Conservation (phyloP, 2,329 filamentous ascomycete genomes). For the Pyricularia pennisetigena region DNA sequence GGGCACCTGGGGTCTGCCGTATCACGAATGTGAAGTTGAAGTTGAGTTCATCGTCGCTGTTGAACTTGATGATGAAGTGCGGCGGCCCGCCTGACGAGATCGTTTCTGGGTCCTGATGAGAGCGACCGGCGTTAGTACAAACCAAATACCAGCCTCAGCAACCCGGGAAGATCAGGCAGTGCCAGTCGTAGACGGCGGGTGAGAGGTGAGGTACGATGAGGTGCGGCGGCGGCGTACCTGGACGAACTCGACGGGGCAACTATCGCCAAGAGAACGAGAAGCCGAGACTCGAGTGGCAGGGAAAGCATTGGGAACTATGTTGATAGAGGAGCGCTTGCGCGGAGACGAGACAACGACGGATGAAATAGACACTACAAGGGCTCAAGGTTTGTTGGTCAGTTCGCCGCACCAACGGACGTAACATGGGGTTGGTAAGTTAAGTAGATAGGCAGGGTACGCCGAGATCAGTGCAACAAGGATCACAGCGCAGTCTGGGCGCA, state of each 20-base stretch:
- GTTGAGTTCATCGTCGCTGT: conserved; percentile 82
- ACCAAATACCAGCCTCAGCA: background rate
- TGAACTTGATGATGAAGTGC: conserved; percentile 75
- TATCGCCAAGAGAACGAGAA: conserved; percentile 63
- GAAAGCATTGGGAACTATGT: conserved; percentile 75
- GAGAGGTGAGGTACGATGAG: conserved; percentile 7
- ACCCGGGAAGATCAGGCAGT: background rate
- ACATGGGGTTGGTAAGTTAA: conserved; percentile 12
- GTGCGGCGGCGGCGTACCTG: conserved; percentile 50
- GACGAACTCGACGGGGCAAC: conserved; percentile 74
- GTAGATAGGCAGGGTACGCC: background rate
- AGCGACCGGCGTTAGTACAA: background rate
- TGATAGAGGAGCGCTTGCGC: conserved; percentile 65
- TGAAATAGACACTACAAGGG: conserved; percentile 67
- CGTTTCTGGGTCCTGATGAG: conserved; percentile 64
- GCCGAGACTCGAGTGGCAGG: conserved; percentile 71
- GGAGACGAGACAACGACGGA: conserved; percentile 74
- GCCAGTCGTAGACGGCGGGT: background rate
- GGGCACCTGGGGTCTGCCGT: conserved; percentile 33
- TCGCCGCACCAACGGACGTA: conserved; percentile 1
- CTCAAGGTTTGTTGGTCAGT: background rate
- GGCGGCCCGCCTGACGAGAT: conserved; percentile 47
- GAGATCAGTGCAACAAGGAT: conserved; percentile 5
- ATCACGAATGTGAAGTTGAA: conserved; percentile 91
- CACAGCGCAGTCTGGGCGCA: background rate